Evolutionary conservation across 495 filamentous ascomycete genomes (phyloP), one percentile per base, ranked within the genome.

Genomic region (Penicillium mononematosum): DNA sequence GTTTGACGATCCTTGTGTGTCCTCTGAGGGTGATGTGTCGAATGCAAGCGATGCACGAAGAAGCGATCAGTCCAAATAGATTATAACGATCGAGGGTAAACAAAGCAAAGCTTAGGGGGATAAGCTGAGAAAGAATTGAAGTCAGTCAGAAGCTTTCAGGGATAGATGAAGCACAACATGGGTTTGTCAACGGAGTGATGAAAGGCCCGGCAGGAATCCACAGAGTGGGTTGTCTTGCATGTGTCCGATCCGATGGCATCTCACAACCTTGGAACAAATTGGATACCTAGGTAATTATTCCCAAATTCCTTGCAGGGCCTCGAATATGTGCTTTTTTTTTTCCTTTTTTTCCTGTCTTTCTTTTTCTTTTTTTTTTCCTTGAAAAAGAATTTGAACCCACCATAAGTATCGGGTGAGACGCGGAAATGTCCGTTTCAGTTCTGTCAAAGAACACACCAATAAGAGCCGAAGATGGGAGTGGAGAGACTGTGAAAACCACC

Each of bases 191-290:
- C 7, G 27, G 27, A 29, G 27, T 69, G 59, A 69, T 69, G 63
- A 60, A 55, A 59, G 45, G 43, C 36, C 60, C 63, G 55, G 47
- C 43, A 54, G 50, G 66, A 67, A 67, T 62, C 66, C 64, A 67
- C 66, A 58, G 17, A 47, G 64, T 62, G 64, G 64, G 48, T 56
- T 67, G 41, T 36, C 36, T 42, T 41, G 34, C 36, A 34, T 36
- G 53, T 42, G 29, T 45, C 41, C 53, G 56, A 53, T 58, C 51
- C 54, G 64, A 56, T 58, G 38, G 58, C 53, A 56, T 47, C 34
- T 60, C 52, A 52, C 43, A 55, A 22, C 22, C 22, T 22, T 22
- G 22, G 22, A 22, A 59, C 56, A 44, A 47, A 38, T 20, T 55
- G 39, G 46, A 49, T 50, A n/a, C n/a, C n/a, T n/a, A n/a, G n/a